Base-by-base conservation (phyloP, 2,329 filamentous ascomycete genomes). In the Exophiala aquamarina region DNA sequence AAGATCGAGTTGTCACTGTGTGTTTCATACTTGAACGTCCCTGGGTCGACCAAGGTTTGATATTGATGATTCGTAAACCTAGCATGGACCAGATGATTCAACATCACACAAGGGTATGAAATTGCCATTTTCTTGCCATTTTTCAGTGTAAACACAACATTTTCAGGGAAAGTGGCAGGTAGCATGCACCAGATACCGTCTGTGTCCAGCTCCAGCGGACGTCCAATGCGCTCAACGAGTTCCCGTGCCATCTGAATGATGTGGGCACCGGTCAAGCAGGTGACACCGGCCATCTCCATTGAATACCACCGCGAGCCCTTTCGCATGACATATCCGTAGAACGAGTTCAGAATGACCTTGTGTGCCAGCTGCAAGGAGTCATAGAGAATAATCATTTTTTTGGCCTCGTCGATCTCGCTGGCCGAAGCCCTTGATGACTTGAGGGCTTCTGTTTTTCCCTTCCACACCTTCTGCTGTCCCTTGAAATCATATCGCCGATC, bases 161-260 rank as follows among this genome's bases (percentile, higher is more conserved):
- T 96, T 63, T 98, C 93, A 0, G 93, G 93, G 60, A 98, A 98
- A 0, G 89, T 93, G 1, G 89, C 92, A 0, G 93, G 93, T 59
- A 98, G 77, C 80, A 98, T 98, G 70, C 93, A 98, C 94, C 93
- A 98, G 61, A 98, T 98, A 80, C 94, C 93, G 64, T 98, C 93
- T 2, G 93, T 98, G 67, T 98, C 93, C 39, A 98, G 76, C 66
- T 98, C 93, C 42, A 98, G 76, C 0, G 93, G 93, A 47, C 93
- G 81, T 18, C 93, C 93, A 29, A 98, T 87, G 6, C 93, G 82
- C 65, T 98, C 93, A 3, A 98, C 92, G 2, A 98, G 79, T 60
- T 93, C 86, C 62, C 92, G 83, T 14, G 93, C 94, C 79, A 98
- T 83, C 63, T 98, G 93, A 65, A 98, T 98, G 64, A 98, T 98